A percentile compares a stretch with the other conserved stretches of the same genome.
Evolutionary conservation across 352 stramenopile genomes (phyloP).

Genomic region (Bremia lactucae): DNA sequence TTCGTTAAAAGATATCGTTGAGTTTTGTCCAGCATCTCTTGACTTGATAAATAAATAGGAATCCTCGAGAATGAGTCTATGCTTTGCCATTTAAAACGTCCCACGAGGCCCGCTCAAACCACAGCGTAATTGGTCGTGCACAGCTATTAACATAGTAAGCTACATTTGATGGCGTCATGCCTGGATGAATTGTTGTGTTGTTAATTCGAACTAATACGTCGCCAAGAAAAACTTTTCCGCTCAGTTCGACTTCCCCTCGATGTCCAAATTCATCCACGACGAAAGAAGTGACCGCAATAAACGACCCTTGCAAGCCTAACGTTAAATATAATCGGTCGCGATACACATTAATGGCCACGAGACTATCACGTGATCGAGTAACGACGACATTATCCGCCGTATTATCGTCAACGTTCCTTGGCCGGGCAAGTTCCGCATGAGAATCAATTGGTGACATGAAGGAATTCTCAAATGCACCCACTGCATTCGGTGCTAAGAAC

Average conservation of each 20-base stretch:
- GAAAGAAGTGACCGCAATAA: slow-evolving; percentile 54
- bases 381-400: neutral
- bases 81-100: slow-evolving; percentile 31
- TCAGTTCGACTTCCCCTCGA: slow-evolving; percentile 54
- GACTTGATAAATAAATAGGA: no score
- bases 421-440: slow-evolving; percentile 16
- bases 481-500: slow-evolving; percentile 11
- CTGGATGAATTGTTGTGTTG: slow-evolving; percentile 11
- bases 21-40: no score
- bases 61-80: no score
- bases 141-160: slow-evolving; percentile 32
- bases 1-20: neutral
- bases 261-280: slow-evolving; percentile 33
- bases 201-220: slow-evolving; percentile 59
- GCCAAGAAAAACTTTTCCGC: slow-evolving; percentile 50
- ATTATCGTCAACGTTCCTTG: neutral
- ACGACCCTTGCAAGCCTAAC: slow-evolving; percentile 33
- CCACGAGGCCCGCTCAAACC: slow-evolving; percentile 59
- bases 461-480: slow-evolving; percentile 20
- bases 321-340: slow-evolving; percentile 44
- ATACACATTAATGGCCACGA: slow-evolving; percentile 28
- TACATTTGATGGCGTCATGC: slow-evolving; percentile 29
- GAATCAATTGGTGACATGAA: slow-evolving; percentile 39
- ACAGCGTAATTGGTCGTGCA: slow-evolving; percentile 35
- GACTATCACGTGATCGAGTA: slow-evolving; percentile 15